These are phyloP conservation scores for Pugionium cornutum DNA, from an alignment of 345 rosid genomes.

Conservation along the genomic window DNA sequence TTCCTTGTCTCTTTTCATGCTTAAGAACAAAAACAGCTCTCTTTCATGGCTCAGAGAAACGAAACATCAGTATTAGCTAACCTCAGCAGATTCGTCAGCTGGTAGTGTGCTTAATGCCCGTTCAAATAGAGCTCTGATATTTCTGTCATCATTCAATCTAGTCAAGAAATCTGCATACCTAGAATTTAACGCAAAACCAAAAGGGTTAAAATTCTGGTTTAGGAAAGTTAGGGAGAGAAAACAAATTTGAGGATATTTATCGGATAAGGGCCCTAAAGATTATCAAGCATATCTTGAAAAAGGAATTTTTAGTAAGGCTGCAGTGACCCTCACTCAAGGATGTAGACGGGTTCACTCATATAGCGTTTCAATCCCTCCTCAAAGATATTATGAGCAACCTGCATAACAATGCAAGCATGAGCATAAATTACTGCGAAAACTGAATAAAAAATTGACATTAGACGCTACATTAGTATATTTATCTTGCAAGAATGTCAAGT, in stretches of 20 bases:
- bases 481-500: conserved; percentile 1
- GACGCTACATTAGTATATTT: conserved; percentile 1
- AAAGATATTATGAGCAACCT: conserved; percentile 88
- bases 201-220: conserved; percentile 8
- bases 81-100: conserved; percentile 86
- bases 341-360: conserved; percentile 91
- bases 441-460: conserved; percentile 2
- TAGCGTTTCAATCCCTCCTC: conserved; percentile 88
- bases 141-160: conserved; percentile 86
- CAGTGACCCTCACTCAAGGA: conserved; percentile 73
- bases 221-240: conserved; percentile 9
- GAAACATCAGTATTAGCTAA: conserved; percentile 34
- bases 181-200: conserved; percentile 37
- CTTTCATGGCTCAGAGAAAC: conserved; percentile 1
- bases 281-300: background rate
- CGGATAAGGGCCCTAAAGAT: background rate
- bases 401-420: conserved; percentile 42
- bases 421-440: background rate
- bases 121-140: conserved; percentile 92
- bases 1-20: conserved; percentile 19
- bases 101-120: conserved; percentile 90
- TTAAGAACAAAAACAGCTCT: background rate
- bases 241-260: background rate
- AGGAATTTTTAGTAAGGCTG: conserved; percentile 18
- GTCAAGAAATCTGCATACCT: conserved; percentile 96